Percentiles rank a stretch among this genome's conserved stretches.
phyloP scores from a whole-genome alignment of 441 rosid genomes.

The Euphorbia celastroides region DNA sequence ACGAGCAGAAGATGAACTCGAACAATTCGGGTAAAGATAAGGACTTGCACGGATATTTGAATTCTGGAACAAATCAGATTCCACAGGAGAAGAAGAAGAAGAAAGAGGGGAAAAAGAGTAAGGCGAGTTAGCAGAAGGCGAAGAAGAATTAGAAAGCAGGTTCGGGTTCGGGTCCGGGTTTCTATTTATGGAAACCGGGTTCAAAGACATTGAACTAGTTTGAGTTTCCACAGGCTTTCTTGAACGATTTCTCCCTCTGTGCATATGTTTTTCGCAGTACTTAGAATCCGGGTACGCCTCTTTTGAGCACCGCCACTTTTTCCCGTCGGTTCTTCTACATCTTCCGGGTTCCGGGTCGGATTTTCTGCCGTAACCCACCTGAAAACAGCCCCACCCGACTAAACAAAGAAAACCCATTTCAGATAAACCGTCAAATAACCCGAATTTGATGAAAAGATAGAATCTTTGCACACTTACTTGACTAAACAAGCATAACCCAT shows the following conservation, averaged over 20 bases:
- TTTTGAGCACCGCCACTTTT: slow-evolving; percentile 98
- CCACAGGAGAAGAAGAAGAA: slow-evolving; percentile 27
- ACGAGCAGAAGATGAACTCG: no score
- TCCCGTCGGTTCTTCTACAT: slow-evolving; percentile 48
- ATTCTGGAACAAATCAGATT: slow-evolving; percentile 18
- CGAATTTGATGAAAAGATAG: neutral
- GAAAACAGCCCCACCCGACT: slow-evolving; percentile 75
- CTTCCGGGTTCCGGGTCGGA: slow-evolving; percentile 4
- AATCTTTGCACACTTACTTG: no score
- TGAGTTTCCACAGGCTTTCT: slow-evolving; percentile 99
- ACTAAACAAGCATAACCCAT: no score
- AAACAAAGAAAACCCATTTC: slow-evolving; percentile 9
- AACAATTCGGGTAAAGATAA: slow-evolving; percentile 25
- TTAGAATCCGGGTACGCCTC: slow-evolving; percentile 95
- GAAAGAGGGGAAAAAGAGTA: slow-evolving; percentile 24
- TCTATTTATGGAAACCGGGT: slow-evolving; percentile 14
- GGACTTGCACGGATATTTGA: slow-evolving; percentile 25
- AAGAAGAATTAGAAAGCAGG: neutral
- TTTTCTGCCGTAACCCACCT: slow-evolving; percentile 74
- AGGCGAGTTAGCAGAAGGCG: slow-evolving; percentile 23
- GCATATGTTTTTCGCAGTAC: slow-evolving; percentile 99
- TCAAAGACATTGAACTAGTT: no score
- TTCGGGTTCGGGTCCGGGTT: neutral
- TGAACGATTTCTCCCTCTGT: slow-evolving; percentile 99
- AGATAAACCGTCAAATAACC: neutral